Conservation (phyloP, 2,329 filamentous ascomycete genomes). For the Amylocarpus encephaloides region DNA sequence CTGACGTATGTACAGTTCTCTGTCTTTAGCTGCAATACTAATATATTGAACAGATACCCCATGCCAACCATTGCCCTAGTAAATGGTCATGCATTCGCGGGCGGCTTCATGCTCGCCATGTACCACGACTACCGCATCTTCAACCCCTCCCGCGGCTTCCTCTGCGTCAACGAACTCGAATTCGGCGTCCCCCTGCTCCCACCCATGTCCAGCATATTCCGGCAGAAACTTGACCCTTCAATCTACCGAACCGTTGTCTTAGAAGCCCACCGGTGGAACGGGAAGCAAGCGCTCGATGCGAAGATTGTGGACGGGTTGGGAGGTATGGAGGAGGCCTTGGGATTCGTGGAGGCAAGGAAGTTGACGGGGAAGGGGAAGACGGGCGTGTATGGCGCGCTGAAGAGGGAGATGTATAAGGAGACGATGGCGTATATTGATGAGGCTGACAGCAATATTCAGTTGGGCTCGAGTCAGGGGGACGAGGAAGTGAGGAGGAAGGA, state of each 20-base stretch:
- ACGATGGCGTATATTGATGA: constrained; percentile 52
- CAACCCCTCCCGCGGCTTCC: constrained; percentile 62
- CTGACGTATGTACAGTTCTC: constrained; percentile 43
- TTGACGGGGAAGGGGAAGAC: constrained; percentile 56
- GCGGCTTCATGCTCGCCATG: constrained; percentile 74
- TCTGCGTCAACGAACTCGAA: constrained; percentile 77
- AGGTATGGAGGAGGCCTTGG: constrained; percentile 55
- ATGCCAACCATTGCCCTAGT: constrained; percentile 78
- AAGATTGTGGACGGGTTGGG: constrained; percentile 66
- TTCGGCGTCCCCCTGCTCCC: constrained; percentile 70
- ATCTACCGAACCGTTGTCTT: constrained; percentile 61
- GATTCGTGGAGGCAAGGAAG: constrained; percentile 51
- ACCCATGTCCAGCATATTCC: constrained; percentile 69
- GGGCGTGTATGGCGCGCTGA: constrained; percentile 64
- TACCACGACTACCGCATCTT: constrained; percentile 79
- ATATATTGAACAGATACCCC: constrained; percentile 46
- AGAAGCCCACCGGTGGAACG: constrained; percentile 65
- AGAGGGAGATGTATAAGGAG: constrained; percentile 69
- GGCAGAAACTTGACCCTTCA: constrained; percentile 53
- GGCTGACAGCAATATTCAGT: constrained; percentile 41
- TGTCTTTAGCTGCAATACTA: neutral
- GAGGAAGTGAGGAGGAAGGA: constrained; percentile 25
- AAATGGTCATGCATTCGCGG: constrained; percentile 77
- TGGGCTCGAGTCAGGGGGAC: constrained; percentile 35
- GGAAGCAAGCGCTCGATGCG: constrained; percentile 53